These are phyloP conservation scores for Xylaria castorea DNA, from an alignment of 495 filamentous ascomycete genomes.

Conservation along the genomic window DNA sequence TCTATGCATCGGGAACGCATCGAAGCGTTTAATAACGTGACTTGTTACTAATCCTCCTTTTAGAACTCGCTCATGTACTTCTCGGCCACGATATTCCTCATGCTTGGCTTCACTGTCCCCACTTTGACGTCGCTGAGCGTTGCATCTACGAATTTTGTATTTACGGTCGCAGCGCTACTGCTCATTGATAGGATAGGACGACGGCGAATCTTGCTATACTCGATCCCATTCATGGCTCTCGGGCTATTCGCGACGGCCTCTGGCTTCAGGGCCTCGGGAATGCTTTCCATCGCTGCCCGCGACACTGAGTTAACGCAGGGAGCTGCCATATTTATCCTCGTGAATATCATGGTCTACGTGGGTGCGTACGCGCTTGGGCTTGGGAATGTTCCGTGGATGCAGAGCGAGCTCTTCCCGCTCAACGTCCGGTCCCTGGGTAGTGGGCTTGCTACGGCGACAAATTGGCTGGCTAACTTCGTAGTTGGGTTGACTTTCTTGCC, in stretches of 20 bases:
- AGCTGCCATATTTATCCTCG: conserved; percentile 64
- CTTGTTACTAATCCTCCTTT: conserved; percentile 26
- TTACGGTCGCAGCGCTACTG: conserved; percentile 77
- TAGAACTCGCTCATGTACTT: conserved; percentile 96
- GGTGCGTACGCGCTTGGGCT: conserved; percentile 86
- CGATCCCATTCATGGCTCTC: conserved; percentile 82
- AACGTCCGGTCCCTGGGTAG: conserved; percentile 83
- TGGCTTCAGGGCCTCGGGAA: conserved; percentile 63
- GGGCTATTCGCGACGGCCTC: conserved; percentile 72
- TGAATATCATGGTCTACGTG: conserved; percentile 81
- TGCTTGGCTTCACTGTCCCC: conserved; percentile 79
- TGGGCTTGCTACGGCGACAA: conserved; percentile 82
- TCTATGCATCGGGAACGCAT: background rate
- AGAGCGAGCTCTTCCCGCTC: conserved; percentile 87
- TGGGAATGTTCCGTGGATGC: conserved; percentile 93
- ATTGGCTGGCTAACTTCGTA: conserved; percentile 89
- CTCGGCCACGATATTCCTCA: conserved; percentile 85
- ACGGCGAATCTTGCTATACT: conserved; percentile 79
- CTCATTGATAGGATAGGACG: conserved; percentile 84
- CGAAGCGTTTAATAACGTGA: background rate
- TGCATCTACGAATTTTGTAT: conserved; percentile 81
- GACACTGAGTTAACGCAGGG: conserved; percentile 33
- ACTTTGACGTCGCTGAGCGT: conserved; percentile 83
- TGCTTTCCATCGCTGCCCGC: conserved; percentile 36
- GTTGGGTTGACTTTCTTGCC: conserved; percentile 86